A percentile compares a stretch with the other conserved stretches of the same genome.
Evolutionary conservation across 257 asterid species (phyloP).

Genomic region (Prunella vulgaris): DNA sequence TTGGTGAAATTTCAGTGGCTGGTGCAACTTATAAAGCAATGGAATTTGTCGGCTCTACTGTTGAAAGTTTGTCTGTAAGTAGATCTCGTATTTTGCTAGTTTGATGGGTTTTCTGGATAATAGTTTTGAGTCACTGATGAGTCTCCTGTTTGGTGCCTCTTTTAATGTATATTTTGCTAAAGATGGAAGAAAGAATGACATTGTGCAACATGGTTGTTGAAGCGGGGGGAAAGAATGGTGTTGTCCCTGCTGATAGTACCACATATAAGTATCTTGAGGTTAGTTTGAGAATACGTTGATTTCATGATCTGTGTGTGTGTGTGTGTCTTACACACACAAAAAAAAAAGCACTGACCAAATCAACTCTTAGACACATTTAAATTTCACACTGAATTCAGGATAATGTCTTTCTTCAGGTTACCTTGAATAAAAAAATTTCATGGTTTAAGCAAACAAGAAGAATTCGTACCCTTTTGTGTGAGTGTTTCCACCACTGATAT

Average conservation of each 20-base stretch:
- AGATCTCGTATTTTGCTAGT: background rate
- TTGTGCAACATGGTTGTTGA: constrained; percentile 98
- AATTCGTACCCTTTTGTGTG: background rate
- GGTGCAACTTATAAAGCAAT: constrained; percentile 98
- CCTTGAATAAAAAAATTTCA: background rate
- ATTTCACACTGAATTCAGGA: background rate
- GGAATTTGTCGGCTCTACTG: constrained; percentile 92
- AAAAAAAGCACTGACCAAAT: background rate
- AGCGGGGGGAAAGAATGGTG: constrained; percentile 96
- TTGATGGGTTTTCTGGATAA: background rate
- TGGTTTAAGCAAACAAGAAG: background rate
- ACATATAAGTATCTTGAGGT: constrained; percentile 92
- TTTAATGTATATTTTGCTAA: constrained; percentile 11
- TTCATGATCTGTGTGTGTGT: background rate
- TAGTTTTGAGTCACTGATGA: background rate
- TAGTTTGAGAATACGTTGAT: constrained; percentile 16
- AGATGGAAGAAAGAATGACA: constrained; percentile 99
- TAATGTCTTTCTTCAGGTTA: background rate
- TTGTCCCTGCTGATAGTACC: constrained; percentile 88
- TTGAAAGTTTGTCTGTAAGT: constrained; percentile 87
- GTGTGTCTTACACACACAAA: too few species aligned
- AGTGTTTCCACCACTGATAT: background rate
- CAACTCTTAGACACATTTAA: background rate
- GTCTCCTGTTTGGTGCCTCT: background rate
- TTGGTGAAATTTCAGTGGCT: constrained; percentile 97